phyloP scores from a whole-genome alignment of 768 basidiomycete species.

The Strobilomyces echinocephalus region DNA sequence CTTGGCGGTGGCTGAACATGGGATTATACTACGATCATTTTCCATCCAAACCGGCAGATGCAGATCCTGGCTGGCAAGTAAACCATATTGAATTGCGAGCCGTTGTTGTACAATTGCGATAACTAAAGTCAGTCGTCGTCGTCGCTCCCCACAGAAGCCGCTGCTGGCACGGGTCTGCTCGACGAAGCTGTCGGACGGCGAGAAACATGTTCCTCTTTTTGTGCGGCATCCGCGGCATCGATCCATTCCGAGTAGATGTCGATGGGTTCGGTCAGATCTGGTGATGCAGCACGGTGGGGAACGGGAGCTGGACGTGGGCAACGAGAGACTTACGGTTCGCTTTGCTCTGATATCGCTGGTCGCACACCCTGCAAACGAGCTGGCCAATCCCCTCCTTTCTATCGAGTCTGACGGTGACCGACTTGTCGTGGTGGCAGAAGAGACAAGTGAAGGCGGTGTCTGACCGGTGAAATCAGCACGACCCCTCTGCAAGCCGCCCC shows the following conservation, averaged over 20 bases:
- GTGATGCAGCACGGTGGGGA: conserved; percentile 10
- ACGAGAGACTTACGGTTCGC: conserved; percentile 62
- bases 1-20: conserved; percentile 27
- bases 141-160: conserved; percentile 41
- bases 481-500: background rate
- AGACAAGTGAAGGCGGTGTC: conserved; percentile 83
- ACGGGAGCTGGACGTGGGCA: background rate
- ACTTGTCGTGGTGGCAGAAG: conserved; percentile 88
- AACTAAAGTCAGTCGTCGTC: conserved; percentile 38
- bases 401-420: conserved; percentile 80
- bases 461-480: conserved; percentile 26
- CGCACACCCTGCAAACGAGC: conserved; percentile 78
- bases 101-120: conserved; percentile 21
- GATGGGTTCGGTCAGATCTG: conserved; percentile 82
- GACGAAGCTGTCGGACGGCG: conserved; percentile 55
- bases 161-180: conserved; percentile 35
- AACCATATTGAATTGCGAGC: conserved; percentile 4
- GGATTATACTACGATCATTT: conserved; percentile 7
- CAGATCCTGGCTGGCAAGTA: background rate
- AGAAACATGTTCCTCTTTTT: conserved; percentile 51
- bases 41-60: conserved; percentile 4
- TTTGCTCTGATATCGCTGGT: conserved; percentile 84
- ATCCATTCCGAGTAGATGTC: conserved; percentile 94
- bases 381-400: conserved; percentile 81
- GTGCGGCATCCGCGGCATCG: conserved; percentile 80